A percentile compares a stretch with the other conserved stretches of the same genome.
Conservation (phyloP, 164 flowering plant genomes). For the Kalanchoe fedtschenkoi region DNA sequence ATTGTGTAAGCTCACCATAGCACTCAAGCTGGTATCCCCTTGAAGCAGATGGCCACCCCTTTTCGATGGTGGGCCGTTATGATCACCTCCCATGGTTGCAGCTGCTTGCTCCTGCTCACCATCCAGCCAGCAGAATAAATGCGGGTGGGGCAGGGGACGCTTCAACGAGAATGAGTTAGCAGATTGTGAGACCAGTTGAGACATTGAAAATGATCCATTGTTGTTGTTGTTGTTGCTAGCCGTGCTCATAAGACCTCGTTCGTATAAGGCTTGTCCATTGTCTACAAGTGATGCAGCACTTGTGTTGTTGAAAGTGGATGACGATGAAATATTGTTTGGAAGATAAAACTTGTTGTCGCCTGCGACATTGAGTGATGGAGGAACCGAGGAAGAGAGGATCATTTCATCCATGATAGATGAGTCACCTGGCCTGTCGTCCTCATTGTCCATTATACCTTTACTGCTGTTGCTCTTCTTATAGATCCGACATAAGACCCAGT, state of each 20-base stretch:
- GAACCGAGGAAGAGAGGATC: constrained; percentile 22
- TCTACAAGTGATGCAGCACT: constrained; percentile 8
- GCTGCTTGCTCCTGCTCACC: neutral
- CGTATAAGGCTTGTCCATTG: neutral
- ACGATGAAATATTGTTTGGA: neutral
- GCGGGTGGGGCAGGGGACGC: constrained; percentile 3
- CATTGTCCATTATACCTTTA: constrained; percentile 46
- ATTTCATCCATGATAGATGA: constrained; percentile 35
- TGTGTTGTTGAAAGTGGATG: constrained; percentile 6
- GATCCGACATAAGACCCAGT: constrained; percentile 91
- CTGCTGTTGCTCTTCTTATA: constrained; percentile 72
- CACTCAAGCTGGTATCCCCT: neutral
- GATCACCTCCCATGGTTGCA: neutral
- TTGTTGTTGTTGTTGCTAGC: neutral
- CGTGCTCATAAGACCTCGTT: neutral
- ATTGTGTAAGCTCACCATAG: neutral
- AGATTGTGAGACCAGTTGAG: neutral
- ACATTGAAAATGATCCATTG: neutral
- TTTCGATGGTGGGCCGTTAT: neutral
- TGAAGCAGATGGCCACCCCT: neutral
- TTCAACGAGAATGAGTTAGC: neutral
- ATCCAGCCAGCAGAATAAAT: neutral
- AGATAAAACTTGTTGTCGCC: constrained; percentile 3
- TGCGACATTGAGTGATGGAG: constrained; percentile 14
- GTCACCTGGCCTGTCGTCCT: constrained; percentile 23